Conservation (phyloP, 306 rosid genomes). For the Corylus americana region DNA sequence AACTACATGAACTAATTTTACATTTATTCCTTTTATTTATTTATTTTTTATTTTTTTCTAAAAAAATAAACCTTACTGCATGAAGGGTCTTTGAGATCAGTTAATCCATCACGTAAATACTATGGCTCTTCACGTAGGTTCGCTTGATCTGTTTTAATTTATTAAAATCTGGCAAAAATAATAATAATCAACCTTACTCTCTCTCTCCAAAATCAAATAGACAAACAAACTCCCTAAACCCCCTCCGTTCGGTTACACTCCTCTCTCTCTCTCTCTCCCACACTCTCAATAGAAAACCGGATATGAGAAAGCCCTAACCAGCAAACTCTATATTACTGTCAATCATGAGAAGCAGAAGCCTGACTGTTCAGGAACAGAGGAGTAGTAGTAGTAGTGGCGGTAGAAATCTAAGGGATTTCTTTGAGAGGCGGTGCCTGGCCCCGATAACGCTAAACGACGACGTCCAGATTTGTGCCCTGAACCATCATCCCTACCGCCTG, state of each 20-base stretch:
- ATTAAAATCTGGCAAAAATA: too few species aligned
- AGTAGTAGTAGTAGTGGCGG: neutral
- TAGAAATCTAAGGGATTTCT: conserved; percentile 19
- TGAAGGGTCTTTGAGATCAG: too few species aligned
- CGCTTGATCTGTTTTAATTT: too few species aligned
- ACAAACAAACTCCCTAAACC: conserved; percentile 5
- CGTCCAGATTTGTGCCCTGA: neutral
- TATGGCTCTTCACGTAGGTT: too few species aligned
- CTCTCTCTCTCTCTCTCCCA: neutral
- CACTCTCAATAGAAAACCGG: neutral
- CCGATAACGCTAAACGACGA: conserved; percentile 20
- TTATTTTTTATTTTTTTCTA: too few species aligned
- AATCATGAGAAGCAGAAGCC: conserved; percentile 12
- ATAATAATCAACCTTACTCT: too few species aligned
- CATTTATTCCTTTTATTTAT: too few species aligned
- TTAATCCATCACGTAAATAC: too few species aligned
- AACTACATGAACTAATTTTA: too few species aligned
- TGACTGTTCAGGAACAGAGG: neutral
- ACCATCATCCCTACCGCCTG: conserved; percentile 24
- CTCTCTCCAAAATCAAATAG: neutral
- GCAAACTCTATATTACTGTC: too few species aligned
- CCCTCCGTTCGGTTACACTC: neutral
- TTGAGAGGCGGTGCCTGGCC: conserved; percentile 36
- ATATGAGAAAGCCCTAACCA: neutral
- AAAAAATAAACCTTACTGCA: too few species aligned